Evolutionary conservation across 1,284 basidiomycete genomes (phyloP), one percentile per base, ranked within the genome.

Genomic region (Sanguinoderma infundibulare): DNA sequence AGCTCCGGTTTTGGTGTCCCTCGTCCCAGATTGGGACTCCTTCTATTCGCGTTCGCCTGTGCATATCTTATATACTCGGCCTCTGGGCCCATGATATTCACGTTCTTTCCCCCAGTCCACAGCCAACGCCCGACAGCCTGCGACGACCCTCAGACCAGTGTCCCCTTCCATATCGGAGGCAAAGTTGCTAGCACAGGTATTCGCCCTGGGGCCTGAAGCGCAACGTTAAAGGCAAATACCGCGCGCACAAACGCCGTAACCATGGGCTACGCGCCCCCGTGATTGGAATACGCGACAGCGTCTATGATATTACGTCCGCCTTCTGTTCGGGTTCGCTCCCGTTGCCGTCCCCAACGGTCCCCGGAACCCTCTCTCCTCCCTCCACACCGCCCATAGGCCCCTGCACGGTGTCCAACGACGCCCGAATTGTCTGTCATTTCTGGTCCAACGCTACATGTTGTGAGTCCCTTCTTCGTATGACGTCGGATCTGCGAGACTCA

Each of bases 181-280:
- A n/a, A n/a, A n/a, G n/a, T n/a, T n/a, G n/a, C n/a, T n/a, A n/a
- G n/a, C n/a, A n/a, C n/a, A n/a, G n/a, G n/a, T n/a, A n/a, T n/a
- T n/a, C n/a, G n/a, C n/a, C n/a, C n/a, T n/a, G n/a, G n/a, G n/a
- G n/a, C n/a, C n/a, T n/a, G n/a, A n/a, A n/a, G n/a, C n/a, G n/a
- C n/a, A 49, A 55, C 20, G 44, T 28, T 51, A 26, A 39, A 44
- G 22, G 22, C 22, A 26, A 44, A 24, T 24, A 24, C 61, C 54
- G 57, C 53, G 51, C 58, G 62, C 50, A 26, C 36, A 28, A 17
- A 53, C 20, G 55, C 59, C 49, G 64, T 66, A 63, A 61, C 61
- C 51, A 65, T 63, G 44, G 55, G 49, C 59, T 58, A 63, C 64
- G 57, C 64, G 64, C 52, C 54, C 64, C 38, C 64, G 64, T 66